These are phyloP conservation scores for Hemileia vastatrix DNA, from an alignment of 1,284 basidiomycete species.

Conservation along the genomic window DNA sequence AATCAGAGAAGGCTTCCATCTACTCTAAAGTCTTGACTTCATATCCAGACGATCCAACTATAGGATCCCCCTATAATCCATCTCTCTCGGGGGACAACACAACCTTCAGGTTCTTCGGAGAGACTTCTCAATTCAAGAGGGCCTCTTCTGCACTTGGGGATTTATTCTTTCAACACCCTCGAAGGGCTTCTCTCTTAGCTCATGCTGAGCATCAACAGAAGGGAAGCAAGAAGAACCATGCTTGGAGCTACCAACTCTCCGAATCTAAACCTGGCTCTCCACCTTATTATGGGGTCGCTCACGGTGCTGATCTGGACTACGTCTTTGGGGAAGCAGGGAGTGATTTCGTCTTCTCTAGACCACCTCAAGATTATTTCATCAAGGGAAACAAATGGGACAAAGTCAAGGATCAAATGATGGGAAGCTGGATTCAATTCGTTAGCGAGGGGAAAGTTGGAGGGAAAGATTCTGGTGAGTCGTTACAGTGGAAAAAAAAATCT, in stretches of 20 bases:
- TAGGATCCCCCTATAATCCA: no score
- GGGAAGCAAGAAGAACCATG: neutral
- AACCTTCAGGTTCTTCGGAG: no score
- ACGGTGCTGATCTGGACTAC: conserved; percentile 2
- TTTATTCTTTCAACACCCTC: neutral
- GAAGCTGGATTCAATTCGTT: no score
- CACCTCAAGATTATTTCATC: neutral
- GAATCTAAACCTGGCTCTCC: neutral
- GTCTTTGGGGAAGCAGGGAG: neutral
- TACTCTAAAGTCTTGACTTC: no score
- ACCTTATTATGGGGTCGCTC: neutral
- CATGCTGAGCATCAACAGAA: neutral
- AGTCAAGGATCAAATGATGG: neutral
- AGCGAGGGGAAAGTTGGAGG: no score
- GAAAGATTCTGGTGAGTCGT: no score
- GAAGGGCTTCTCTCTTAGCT: neutral
- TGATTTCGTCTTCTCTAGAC: neutral
- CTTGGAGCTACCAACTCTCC: neutral
- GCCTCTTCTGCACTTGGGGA: no score
- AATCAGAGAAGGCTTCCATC: no score
- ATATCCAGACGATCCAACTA: no score
- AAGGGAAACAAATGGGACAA: neutral
- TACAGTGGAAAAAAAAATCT: no score
- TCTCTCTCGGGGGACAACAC: no score
- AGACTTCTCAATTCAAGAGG: no score